Evolutionary conservation across 805 yeast genomes (phyloP).

Genomic region (Ascoidea tarda): DNA sequence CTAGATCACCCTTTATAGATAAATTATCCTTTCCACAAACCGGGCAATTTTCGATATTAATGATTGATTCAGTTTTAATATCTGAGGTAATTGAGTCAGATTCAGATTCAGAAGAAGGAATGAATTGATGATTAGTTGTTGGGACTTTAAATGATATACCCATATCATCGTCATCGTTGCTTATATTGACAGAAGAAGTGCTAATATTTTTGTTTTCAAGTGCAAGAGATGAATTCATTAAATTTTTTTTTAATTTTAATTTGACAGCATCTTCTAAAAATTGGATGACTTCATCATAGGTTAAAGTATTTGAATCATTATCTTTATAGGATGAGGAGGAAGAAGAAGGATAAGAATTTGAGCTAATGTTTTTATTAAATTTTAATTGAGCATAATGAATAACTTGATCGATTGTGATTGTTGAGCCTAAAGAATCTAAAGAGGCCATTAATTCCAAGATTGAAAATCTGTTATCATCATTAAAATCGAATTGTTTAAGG

Average conservation of each 20-base stretch:
- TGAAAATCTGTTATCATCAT: constrained; percentile 29
- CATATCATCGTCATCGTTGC: not conserved
- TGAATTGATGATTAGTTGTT: no score
- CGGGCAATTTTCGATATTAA: constrained; percentile 66
- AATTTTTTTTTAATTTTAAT: constrained; percentile 12
- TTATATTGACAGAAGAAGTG: not conserved
- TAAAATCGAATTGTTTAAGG: constrained; percentile 36
- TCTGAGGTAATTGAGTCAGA: not conserved
- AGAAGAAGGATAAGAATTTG: constrained; percentile 6
- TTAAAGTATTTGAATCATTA: constrained; percentile 26
- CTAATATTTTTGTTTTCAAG: not conserved
- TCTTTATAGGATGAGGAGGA: constrained; percentile 16
- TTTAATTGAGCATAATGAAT: not conserved
- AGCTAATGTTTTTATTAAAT: no score
- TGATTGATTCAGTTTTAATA: constrained; percentile 23
- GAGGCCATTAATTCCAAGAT: constrained; percentile 49
- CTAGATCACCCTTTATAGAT: constrained; percentile 38
- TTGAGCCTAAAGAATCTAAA: constrained; percentile 50
- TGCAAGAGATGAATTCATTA: not conserved
- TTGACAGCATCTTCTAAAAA: constrained; percentile 26
- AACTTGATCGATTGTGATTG: constrained; percentile 15
- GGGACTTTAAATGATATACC: not conserved
- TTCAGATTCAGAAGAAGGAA: not conserved
- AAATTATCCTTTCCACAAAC: constrained; percentile 54
- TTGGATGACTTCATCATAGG: constrained; percentile 37